Evolutionary conservation across 345 rosid genomes (phyloP).

Genomic region (Erodium maritimum): DNA sequence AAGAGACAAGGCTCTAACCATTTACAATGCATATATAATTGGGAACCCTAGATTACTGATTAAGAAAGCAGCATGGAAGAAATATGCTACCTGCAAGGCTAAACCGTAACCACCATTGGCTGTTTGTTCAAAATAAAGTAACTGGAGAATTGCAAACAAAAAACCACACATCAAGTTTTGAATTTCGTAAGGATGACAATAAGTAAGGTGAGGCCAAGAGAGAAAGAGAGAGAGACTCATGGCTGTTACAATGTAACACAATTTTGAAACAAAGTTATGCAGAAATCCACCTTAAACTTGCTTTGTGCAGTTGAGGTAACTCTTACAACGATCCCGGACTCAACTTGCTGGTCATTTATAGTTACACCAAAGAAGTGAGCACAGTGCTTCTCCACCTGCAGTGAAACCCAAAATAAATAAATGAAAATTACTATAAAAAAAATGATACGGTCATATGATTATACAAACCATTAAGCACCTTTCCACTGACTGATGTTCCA

Average conservation of each 20-base stretch:
- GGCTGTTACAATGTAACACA: no score
- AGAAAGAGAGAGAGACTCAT: no score
- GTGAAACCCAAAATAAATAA: neutral
- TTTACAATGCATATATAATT: no score
- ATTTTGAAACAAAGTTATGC: neutral
- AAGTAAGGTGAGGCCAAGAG: no score
- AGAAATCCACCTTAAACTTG: conserved; percentile 70
- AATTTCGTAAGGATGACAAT: no score
- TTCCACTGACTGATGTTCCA: conserved; percentile 94
- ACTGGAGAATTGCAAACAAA: conserved; percentile 32
- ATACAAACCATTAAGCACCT: conserved; percentile 38
- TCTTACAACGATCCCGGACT: conserved; percentile 89
- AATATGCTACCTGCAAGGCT: conserved; percentile 69
- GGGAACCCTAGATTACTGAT: neutral
- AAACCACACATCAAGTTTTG: neutral
- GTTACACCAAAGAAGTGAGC: conserved; percentile 98
- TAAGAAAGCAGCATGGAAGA: neutral
- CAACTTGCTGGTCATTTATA: conserved; percentile 84
- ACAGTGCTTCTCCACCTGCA: conserved; percentile 92
- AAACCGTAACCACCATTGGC: conserved; percentile 82
- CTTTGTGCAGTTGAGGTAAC: conserved; percentile 85
- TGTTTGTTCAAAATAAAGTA: conserved; percentile 95
- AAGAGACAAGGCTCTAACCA: no score
- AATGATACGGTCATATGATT: conserved; percentile 1
- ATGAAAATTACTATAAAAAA: neutral